Evolutionary conservation across 306 rosid species (phyloP), one percentile per base, ranked within the genome.

Genomic region (Castanea sativa): DNA sequence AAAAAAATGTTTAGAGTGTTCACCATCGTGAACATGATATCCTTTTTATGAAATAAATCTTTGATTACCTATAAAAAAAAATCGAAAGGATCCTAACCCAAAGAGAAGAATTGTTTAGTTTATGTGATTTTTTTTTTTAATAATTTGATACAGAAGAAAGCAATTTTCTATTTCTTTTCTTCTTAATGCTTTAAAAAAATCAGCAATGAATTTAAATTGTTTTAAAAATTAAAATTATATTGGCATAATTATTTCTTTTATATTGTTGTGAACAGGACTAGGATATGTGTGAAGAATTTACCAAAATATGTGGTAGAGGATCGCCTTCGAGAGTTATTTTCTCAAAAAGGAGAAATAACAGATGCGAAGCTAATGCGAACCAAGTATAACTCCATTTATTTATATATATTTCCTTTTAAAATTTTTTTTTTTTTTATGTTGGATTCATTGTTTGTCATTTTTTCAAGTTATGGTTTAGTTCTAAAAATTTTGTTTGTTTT

Each of bases 321-420:
- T 67, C 86, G 84, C 20, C 91, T 92, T 12, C 85, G 85, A 59
- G 89, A 92, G 10, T 25, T 84, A 10, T 95, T 92, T 81, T 91
- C 96, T 32, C 77, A 79, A 86, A 91, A 90, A 79, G 99, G 99
- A 78, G 94, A 92, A 83, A 76, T 90, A 65, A 95, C 99, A 0
- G 98, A 95, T 69, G 91, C 84, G 25, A 91, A 88, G 91, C 92
- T 95, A 38, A 86, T 85, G 88, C 94, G 97, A 19, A 95, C 94
- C 69, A 88, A 79, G 97, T 93, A 91, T 20, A 13, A 79, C 76
- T 77, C 73, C 78, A 73, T 43, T 12, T 14, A 19, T 30, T 6
- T 58, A 73, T 18, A 23, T 73, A 61, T 63, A 18, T 55, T 2
- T 13, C 43, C 3, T 55, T 61, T 78, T 27, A 7, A 27, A n/a